phyloP scores from a whole-genome alignment of 225 moss, liverwort and hornwort species.

The Polytrichum commune region DNA sequence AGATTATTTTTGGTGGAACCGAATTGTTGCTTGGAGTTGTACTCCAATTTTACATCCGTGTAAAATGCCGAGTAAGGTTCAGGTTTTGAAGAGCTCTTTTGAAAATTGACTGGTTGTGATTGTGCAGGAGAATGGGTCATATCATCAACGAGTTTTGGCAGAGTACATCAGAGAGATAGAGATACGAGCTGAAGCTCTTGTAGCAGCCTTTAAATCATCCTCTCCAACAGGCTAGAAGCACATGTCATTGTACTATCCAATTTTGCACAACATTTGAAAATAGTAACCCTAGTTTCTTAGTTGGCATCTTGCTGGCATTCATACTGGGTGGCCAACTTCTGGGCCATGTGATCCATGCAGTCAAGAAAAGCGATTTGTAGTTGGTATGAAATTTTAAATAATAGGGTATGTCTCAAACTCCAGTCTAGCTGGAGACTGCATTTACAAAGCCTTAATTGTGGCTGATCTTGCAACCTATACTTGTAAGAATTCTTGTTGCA shows the following conservation, averaged over 20 bases:
- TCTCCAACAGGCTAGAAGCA: conserved; percentile 34
- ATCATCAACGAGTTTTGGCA: conserved; percentile 79
- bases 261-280: conserved; percentile 35
- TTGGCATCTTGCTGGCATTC: not conserved
- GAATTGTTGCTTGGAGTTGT: too few relatives aligned
- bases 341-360: too few relatives aligned
- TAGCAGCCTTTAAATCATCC: conserved; percentile 56
- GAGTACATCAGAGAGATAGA: conserved; percentile 86
- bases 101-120: not conserved
- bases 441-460: too few relatives aligned
- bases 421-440: too few relatives aligned
- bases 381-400: too few relatives aligned
- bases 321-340: too few relatives aligned
- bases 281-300: conserved; percentile 2
- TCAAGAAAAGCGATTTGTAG: too few relatives aligned
- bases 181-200: conserved; percentile 55
- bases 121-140: conserved; percentile 86
- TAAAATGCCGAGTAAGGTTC: not conserved
- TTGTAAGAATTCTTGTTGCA: too few relatives aligned
- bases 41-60: too few relatives aligned
- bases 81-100: not conserved
- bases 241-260: conserved; percentile 16
- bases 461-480: too few relatives aligned
- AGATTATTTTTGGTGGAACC: too few relatives aligned
- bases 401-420: too few relatives aligned